Evolutionary conservation across 169 alveolate species (phyloP).

Genomic region (Cryptosporidium bovis): DNA sequence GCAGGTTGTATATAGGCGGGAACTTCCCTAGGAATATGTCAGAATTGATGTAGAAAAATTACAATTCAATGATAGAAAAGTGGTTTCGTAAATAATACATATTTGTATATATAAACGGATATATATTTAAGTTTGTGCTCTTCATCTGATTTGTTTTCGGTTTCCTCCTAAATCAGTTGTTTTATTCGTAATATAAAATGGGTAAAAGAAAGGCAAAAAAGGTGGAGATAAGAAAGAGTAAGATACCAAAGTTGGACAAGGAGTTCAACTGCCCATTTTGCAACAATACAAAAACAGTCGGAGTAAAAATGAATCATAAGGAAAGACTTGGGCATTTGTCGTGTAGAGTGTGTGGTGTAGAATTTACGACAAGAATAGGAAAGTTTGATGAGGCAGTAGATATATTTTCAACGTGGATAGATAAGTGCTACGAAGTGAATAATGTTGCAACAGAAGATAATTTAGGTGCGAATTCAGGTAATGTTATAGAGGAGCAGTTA

Average conservation of each 20-base stretch:
- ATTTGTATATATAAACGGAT: no score
- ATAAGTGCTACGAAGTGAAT: slow-evolving; percentile 85
- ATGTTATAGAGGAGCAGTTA: neutral
- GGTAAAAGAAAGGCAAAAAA: slow-evolving; percentile 85
- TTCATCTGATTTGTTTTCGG: no score
- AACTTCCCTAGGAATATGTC: no score
- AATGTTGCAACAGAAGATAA: neutral
- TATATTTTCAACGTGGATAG: slow-evolving; percentile 92
- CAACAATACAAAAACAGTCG: slow-evolving; percentile 91
- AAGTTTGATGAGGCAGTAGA: slow-evolving; percentile 89
- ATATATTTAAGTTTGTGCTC: no score
- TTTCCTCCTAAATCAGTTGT: neutral
- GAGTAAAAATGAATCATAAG: slow-evolving; percentile 85
- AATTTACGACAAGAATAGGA: slow-evolving; percentile 83
- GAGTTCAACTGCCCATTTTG: slow-evolving; percentile 95
- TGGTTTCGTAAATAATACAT: no score
- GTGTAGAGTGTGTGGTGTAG: slow-evolving; percentile 90
- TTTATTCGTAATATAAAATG: slow-evolving; percentile 67
- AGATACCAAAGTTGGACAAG: slow-evolving; percentile 88
- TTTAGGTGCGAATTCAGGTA: neutral
- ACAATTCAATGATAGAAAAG: no score
- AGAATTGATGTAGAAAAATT: no score
- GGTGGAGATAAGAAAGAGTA: slow-evolving; percentile 80
- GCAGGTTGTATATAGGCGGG: no score
- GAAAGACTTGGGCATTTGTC: slow-evolving; percentile 77